Evolutionary conservation across 2,329 filamentous ascomycete species (phyloP), one percentile per base, ranked within the genome.

Genomic region (Exophiala calicioides): DNA sequence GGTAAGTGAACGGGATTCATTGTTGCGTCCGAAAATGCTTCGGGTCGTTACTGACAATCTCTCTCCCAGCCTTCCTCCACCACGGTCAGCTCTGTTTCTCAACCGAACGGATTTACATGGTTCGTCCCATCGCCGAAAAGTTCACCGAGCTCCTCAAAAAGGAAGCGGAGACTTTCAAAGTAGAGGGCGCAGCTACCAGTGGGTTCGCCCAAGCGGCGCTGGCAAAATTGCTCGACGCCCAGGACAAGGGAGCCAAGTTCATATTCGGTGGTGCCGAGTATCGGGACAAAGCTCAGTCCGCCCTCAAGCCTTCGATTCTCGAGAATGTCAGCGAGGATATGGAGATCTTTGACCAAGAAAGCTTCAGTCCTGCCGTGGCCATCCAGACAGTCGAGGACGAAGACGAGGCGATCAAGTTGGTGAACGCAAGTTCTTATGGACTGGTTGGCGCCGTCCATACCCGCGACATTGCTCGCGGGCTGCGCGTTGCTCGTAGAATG

Each of bases 41-140:
- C 13, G 19, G 15, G 29, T 13, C 15, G 21, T 18, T 16, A 6
- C 30, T 6, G 15, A 5, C 18, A 23, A 37, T 18, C 9, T 26
- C 21, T 18, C 23, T 19, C 7, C 5, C 18, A 29, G 48, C 48
- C 12, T 53, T 48, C 30, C 31, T 56, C 21, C 43, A 72, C 66
- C 62, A 74, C 2, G 89, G 89, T 0, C 89, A 95, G 69, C 80
- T 93, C 30, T 94, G 89, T 74, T 93, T 94, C 87, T 78, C 79
- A 16, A 91, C 88, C 0, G 88, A 94, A 68, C 79, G 82, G 23
- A 83, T 93, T 47, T 65, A 84, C n/a, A 78, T 84, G 15, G 76
- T 82, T 61, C 72, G 72, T 43, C 67, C 67, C 20, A 68, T 85
- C 44, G 69, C 72, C 44, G 68, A 71, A n/a, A 64, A 73, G 19